phyloP scores from a whole-genome alignment of 257 asterid species.

The Gentiana straminea region DNA sequence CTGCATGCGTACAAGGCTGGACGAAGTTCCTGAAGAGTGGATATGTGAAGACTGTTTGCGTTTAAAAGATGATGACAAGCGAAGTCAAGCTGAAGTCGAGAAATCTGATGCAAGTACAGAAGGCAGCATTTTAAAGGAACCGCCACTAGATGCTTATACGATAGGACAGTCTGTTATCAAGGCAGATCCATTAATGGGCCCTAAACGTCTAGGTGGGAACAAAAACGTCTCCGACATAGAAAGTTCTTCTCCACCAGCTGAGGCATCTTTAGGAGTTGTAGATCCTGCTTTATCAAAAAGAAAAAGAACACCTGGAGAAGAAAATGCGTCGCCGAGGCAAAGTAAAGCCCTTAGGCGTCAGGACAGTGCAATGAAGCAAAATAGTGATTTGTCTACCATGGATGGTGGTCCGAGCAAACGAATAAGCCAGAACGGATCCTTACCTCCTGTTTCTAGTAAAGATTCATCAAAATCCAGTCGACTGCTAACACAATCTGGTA shows the following conservation, averaged over 20 bases:
- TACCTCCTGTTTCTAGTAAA: not conserved
- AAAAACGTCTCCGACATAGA: not conserved
- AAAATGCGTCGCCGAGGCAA: not conserved
- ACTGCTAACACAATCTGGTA: constrained; percentile 1
- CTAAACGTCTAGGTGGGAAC: not conserved
- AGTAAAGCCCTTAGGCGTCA: constrained; percentile 6
- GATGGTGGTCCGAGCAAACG: constrained; percentile 2
- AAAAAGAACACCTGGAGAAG: constrained; percentile 1
- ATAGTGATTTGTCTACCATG: not conserved
- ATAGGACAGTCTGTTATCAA: not conserved
- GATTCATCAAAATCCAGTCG: not conserved
- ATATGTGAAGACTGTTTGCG: constrained; percentile 74
- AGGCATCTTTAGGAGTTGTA: constrained; percentile 1
- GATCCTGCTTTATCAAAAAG: not conserved
- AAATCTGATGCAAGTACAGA: not conserved
- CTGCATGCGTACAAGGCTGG: constrained; percentile 74
- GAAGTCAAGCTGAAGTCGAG: not conserved
- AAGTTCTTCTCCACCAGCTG: constrained; percentile 4
- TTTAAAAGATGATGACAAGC: constrained; percentile 5
- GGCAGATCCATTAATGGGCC: not conserved
- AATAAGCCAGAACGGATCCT: not conserved
- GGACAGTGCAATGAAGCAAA: not conserved
- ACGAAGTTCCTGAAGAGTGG: constrained; percentile 80
- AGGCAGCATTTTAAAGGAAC: not conserved
- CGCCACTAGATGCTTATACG: not conserved